Evolutionary conservation across 306 rosid genomes (phyloP), one percentile per base, ranked within the genome.

Genomic region (Prosopis cineraria): DNA sequence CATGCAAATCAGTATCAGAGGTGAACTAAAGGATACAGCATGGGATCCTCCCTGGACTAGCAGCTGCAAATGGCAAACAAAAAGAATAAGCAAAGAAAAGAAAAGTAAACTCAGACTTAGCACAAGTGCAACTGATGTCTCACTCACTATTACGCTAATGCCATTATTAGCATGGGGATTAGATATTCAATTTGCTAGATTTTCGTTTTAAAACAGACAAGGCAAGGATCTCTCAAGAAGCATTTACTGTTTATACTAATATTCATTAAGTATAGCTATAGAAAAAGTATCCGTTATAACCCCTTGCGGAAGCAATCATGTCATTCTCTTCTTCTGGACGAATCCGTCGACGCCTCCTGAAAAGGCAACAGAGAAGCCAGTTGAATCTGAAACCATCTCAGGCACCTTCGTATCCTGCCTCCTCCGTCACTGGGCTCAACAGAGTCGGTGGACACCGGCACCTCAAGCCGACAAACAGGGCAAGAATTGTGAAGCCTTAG

Each of bases 381-480:
- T 41, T 14, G 72, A 68, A 22, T 40, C 16, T 12, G 72, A 22
- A 65, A 79, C 96, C 96, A 88, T 87, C 96, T 78, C 80, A 68
- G 16, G 56, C 85, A 71, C 83, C 91, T 70, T 0, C 74, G 74
- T 11, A 79, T 40, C 82, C 90, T 84, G 10, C 86, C 78, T 74
- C 22, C 81, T 59, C 22, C 82, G 0, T 39, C 83, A 30, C 12
- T 5, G 31, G 69, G 12, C 9, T 75, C 86, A 20, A 19, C 50
- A 20, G 83, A 27, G 10, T 27, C 20, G 5, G 60, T 8, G 9
- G 60, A 53, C n/a, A 25, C 76, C 0, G 85, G 85, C 72, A 81
- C 66, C 37, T 64, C 72, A 69, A 73, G 68, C 63, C 97, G 89
- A 73, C 98, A 94, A 66, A 92, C 85, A 0, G 98, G 98, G 41